Percentiles rank a stretch among this genome's conserved stretches.
Evolutionary conservation across 306 rosid species (phyloP).

Genomic region (Castanea mollissima): DNA sequence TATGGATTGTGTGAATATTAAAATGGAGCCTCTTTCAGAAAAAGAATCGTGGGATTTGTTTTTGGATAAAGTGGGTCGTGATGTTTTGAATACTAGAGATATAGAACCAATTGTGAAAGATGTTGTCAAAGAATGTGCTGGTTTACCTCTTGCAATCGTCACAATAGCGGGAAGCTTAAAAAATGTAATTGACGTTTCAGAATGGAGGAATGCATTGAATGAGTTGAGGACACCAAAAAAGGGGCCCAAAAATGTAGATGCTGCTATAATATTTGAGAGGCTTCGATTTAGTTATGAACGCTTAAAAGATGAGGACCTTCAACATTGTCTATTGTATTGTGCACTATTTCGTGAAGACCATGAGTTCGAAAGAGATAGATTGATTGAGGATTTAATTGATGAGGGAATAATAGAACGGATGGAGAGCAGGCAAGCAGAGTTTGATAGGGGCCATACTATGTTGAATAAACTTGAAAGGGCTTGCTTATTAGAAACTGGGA

Average conservation of each 20-base stretch:
- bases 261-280: constrained; percentile 2
- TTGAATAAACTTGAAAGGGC: constrained; percentile 4
- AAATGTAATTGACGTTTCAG: not conserved
- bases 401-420: constrained; percentile 24
- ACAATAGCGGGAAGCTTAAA: constrained; percentile 20
- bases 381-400: constrained; percentile 26
- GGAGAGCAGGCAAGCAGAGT: constrained; percentile 16
- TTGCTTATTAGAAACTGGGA: constrained; percentile 6
- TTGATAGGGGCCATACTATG: constrained; percentile 25
- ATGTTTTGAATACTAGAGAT: not conserved
- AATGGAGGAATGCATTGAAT: constrained; percentile 18
- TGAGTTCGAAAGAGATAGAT: constrained; percentile 19
- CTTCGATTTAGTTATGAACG: constrained; percentile 20
- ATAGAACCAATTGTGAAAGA: not conserved
- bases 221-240: constrained; percentile 3
- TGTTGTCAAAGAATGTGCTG: not conserved
- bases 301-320: not conserved
- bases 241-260: constrained; percentile 22
- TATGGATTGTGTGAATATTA: not conserved
- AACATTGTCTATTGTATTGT: constrained; percentile 19
- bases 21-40: not conserved
- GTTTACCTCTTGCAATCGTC: constrained; percentile 20
- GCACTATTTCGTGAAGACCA: constrained; percentile 29
- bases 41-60: constrained; percentile 22
- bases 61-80: not conserved